phyloP scores from a whole-genome alignment of 805 yeast species.

The Cyberlindnera subsufficiens region DNA sequence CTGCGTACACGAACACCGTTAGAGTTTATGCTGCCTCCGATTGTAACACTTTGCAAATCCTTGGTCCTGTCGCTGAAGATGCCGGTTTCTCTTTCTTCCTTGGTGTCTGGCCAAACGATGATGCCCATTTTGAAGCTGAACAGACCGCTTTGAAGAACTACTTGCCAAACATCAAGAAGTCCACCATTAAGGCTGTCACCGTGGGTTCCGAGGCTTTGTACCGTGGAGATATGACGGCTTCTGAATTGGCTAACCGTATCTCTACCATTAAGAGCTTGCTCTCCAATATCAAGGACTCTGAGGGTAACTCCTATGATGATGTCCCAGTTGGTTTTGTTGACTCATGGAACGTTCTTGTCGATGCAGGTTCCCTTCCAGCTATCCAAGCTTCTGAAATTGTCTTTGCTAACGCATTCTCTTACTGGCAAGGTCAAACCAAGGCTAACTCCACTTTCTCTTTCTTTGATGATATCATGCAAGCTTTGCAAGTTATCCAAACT shows the following conservation, averaged over 20 bases:
- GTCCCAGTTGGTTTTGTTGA: slow-evolving; percentile 90
- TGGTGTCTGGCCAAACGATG: slow-evolving; percentile 95
- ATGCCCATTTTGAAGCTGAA: slow-evolving; percentile 69
- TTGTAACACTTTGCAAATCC: slow-evolving; percentile 78
- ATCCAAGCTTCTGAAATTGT: slow-evolving; percentile 79
- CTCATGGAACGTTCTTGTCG: slow-evolving; percentile 91
- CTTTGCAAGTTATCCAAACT: slow-evolving; percentile 81
- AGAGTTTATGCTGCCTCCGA: slow-evolving; percentile 92
- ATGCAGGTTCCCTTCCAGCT: slow-evolving; percentile 64
- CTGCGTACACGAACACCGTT: slow-evolving; percentile 55
- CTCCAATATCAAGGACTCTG: slow-evolving; percentile 60
- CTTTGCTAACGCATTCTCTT: slow-evolving; percentile 93
- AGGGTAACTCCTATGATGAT: slow-evolving; percentile 70
- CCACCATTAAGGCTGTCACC: slow-evolving; percentile 67
- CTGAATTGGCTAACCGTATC: slow-evolving; percentile 65
- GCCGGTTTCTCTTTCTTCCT: slow-evolving; percentile 72
- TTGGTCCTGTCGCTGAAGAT: slow-evolving; percentile 82
- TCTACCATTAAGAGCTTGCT: slow-evolving; percentile 54
- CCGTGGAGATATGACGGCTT: slow-evolving; percentile 80
- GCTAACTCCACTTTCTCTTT: slow-evolving; percentile 82
- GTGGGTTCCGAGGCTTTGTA: slow-evolving; percentile 97
- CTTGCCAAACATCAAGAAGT: slow-evolving; percentile 66
- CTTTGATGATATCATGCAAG: slow-evolving; percentile 97
- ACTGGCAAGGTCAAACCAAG: slow-evolving; percentile 97
- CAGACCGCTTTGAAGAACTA: slow-evolving; percentile 61